phyloP scores from a whole-genome alignment of 352 stramenopile species.

The Pythium coloratum region DNA sequence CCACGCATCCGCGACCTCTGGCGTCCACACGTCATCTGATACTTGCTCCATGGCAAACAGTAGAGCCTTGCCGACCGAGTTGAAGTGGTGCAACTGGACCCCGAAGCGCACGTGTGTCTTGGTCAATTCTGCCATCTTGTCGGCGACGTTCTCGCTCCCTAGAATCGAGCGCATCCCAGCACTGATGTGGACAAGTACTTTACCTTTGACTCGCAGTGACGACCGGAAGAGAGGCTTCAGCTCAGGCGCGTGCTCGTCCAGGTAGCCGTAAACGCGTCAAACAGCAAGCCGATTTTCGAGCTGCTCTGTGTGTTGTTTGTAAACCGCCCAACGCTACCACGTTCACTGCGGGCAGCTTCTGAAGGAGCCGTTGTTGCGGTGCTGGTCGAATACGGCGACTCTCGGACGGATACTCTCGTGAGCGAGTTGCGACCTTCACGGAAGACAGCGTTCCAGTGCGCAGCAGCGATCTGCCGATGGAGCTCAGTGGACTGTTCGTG shows the following conservation, averaged over 20 bases:
- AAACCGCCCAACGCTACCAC: not conserved
- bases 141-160: too few species aligned
- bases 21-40: too few species aligned
- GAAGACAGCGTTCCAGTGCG: conserved; percentile 45
- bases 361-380: not conserved
- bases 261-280: not conserved
- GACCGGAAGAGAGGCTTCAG: conserved; percentile 50
- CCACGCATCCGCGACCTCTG: too few species aligned
- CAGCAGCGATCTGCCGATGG: conserved; percentile 34
- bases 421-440: conserved; percentile 21
- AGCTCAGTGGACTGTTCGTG: conserved; percentile 35
- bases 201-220: conserved; percentile 67
- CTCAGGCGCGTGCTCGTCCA: conserved; percentile 38
- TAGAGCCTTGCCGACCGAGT: conserved; percentile 11
- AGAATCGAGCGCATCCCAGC: conserved; percentile 42
- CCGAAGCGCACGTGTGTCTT: conserved; percentile 50
- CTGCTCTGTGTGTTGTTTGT: conserved; percentile 24
- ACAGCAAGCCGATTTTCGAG: conserved; percentile 21
- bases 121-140: conserved; percentile 13
- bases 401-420: not conserved
- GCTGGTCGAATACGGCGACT: not conserved
- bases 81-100: conserved; percentile 47
- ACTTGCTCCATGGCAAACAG: too few species aligned
- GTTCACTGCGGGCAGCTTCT: not conserved
- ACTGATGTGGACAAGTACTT: conserved; percentile 89